A percentile compares a stretch with the other conserved stretches of the same genome.
Conservation (phyloP, 2,329 filamentous ascomycete genomes). For the Xylaria sp. region DNA sequence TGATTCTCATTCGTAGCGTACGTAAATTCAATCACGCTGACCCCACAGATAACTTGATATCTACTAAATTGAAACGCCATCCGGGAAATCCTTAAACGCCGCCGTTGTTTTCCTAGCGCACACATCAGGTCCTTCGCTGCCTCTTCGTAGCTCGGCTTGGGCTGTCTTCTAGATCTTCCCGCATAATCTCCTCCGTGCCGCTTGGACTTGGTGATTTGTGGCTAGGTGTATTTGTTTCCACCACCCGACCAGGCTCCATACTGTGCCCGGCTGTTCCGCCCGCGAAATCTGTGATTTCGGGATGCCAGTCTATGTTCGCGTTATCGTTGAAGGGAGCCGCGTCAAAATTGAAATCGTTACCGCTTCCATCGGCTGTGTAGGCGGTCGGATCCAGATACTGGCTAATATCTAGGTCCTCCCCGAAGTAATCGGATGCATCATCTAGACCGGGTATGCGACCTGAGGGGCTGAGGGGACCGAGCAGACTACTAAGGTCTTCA, state of each 20-base stretch:
- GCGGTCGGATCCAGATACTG: slow-evolving; percentile 59
- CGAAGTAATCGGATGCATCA: slow-evolving; percentile 56
- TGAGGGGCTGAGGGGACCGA: slow-evolving; percentile 83
- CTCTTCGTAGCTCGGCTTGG: slow-evolving; percentile 49
- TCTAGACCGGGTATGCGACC: slow-evolving; percentile 79
- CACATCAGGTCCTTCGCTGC: slow-evolving; percentile 47
- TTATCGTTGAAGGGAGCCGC: slow-evolving; percentile 41
- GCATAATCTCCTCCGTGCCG: slow-evolving; percentile 62
- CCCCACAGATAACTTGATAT: slow-evolving; percentile 26
- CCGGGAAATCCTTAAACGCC: slow-evolving; percentile 32
- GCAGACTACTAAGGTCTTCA: slow-evolving; percentile 75
- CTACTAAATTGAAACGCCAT: slow-evolving; percentile 23
- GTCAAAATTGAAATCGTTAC: slow-evolving; percentile 59
- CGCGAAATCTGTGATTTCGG: slow-evolving; percentile 43
- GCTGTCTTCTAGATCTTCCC: slow-evolving; percentile 55
- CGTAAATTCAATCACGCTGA: slow-evolving; percentile 31
- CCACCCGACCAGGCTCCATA: slow-evolving; percentile 39
- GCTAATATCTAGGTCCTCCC: slow-evolving; percentile 62
- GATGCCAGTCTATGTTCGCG: slow-evolving; percentile 44
- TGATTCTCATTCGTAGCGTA: slow-evolving; percentile 31
- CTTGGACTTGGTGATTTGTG: slow-evolving; percentile 59
- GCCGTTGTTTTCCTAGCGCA: slow-evolving; percentile 4
- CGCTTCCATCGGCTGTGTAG: slow-evolving; percentile 42
- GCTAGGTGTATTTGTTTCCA: slow-evolving; percentile 49
- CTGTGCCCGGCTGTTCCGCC: slow-evolving; percentile 27